Conservation (phyloP, 1,284 basidiomycete species). For the Rhodotorula sp. region DNA sequence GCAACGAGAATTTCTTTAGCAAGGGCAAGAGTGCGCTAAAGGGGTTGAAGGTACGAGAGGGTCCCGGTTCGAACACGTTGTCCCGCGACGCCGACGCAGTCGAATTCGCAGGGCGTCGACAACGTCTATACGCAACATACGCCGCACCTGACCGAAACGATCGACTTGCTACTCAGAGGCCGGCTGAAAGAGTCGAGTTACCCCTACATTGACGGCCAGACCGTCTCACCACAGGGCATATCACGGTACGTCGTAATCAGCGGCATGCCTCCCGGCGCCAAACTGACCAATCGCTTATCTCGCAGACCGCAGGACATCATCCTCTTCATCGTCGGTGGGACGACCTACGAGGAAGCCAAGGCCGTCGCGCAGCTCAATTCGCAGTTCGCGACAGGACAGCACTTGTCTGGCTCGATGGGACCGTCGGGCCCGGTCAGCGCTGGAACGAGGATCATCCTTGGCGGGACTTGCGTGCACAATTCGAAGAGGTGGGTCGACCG, state of each 20-base stretch:
- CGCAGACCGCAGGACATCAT: conserved; percentile 87
- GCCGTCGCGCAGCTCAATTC: conserved; percentile 81
- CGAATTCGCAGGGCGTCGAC: conserved; percentile 74
- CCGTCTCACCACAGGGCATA: conserved; percentile 46
- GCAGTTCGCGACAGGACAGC: conserved; percentile 56
- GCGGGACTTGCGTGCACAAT: conserved; percentile 90
- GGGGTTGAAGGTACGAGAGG: conserved; percentile 74
- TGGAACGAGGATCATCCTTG: conserved; percentile 74
- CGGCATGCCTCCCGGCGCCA: too few relatives aligned
- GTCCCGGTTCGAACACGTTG: neutral
- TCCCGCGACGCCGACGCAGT: neutral
- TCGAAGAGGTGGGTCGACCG: conserved; percentile 66
- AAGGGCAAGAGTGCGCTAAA: conserved; percentile 93
- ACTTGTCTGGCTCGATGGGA: conserved; percentile 46
- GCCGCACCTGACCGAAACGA: conserved; percentile 86
- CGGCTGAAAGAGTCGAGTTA: conserved; percentile 82
- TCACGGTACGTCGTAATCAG: neutral
- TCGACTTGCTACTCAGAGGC: conserved; percentile 86
- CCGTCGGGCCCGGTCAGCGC: conserved; percentile 47
- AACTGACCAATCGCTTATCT: too few relatives aligned
- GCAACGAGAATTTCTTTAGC: conserved; percentile 90
- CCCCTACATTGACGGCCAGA: conserved; percentile 75
- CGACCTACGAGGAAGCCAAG: conserved; percentile 89
- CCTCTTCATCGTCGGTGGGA: conserved; percentile 89
- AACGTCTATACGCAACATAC: conserved; percentile 99